Base-by-base conservation (phyloP, 225 moss, liverwort and hornwort genomes). In the Physcomitrium patens region DNA sequence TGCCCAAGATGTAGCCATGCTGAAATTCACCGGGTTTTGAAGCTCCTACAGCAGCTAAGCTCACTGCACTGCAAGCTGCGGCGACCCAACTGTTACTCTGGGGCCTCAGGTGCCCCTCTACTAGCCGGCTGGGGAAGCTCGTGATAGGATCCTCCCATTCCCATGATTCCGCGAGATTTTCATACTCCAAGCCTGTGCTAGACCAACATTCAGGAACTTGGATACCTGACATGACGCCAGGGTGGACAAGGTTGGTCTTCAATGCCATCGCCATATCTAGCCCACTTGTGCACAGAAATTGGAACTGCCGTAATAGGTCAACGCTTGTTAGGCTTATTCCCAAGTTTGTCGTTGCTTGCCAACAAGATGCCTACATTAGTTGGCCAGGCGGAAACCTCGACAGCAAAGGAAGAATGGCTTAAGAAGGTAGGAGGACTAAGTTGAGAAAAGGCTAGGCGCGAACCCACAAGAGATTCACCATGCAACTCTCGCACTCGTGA, bases 141-240 rank as follows among this genome's bases (percentile, higher is more conserved):
- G 74, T 19, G 60, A 78, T 67, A n/a, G 81, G 79, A 55, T 83
- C 82, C 44, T 87, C 92, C 92, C 93, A 91, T 20, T 93, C 89
- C 95, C 93, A 95, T 7, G 89, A 72, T 53, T 79, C 82, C 18
- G 82, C 12, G 5, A 69, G 61, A 59, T 60, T 75, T 18, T 80
- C 82, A 49, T 63, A 61, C 49, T 84, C 87, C 87, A 81, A 87
- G 22, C 69, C 80, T 11, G 80, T 41, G 42, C 72, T 71, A 53
- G 85, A 80, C 79, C 85, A 80, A 63, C 80, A 82, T 27, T 88
- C 88, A 2, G 84, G 71, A 27, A 79, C 68, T 66, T 78, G 74
- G 1, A 77, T 63, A 13, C 83, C 54, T 7, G 76, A 28, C 8
- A 14, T 68, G 27, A 82, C 68, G 10, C 64, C 68, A 24, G 84